Evolutionary conservation across 306 rosid genomes (phyloP).

Genomic region (Castanopsis chinensis): DNA sequence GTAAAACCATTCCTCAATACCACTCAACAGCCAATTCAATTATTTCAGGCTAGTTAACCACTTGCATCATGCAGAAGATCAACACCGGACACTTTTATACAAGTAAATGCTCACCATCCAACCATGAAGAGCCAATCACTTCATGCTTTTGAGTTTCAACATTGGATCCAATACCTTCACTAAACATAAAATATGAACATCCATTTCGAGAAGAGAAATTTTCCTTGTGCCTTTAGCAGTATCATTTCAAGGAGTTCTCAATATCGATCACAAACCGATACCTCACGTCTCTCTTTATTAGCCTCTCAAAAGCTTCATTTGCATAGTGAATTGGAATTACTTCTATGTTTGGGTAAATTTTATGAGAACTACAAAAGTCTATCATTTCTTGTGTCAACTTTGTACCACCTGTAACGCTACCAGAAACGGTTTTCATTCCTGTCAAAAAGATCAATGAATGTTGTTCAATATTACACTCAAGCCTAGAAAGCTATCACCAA

Average conservation of each 20-base stretch:
- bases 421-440: conserved; percentile 61
- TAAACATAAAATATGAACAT: too few relatives aligned
- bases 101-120: conserved; percentile 40
- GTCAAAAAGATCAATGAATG: conserved; percentile 15
- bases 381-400: conserved; percentile 70
- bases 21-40: too few relatives aligned
- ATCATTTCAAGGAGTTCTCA: conserved; percentile 54
- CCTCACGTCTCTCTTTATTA: conserved; percentile 59
- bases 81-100: too few relatives aligned
- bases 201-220: not conserved
- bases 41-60: too few relatives aligned
- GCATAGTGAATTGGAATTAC: conserved; percentile 68
- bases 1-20: too few relatives aligned
- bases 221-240: conserved; percentile 3
- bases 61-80: too few relatives aligned
- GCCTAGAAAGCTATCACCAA: not conserved
- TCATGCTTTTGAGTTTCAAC: too few relatives aligned
- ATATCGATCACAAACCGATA: conserved; percentile 83
- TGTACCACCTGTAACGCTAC: conserved; percentile 62
- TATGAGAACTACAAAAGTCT: conserved; percentile 59
- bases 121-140: too few relatives aligned
- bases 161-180: too few relatives aligned
- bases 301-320: conserved; percentile 78
- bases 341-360: conserved; percentile 64
- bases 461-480: not conserved